Conservation (phyloP, 192 early-diverging fungal genomes). For the Entophlyctis luteolus region DNA sequence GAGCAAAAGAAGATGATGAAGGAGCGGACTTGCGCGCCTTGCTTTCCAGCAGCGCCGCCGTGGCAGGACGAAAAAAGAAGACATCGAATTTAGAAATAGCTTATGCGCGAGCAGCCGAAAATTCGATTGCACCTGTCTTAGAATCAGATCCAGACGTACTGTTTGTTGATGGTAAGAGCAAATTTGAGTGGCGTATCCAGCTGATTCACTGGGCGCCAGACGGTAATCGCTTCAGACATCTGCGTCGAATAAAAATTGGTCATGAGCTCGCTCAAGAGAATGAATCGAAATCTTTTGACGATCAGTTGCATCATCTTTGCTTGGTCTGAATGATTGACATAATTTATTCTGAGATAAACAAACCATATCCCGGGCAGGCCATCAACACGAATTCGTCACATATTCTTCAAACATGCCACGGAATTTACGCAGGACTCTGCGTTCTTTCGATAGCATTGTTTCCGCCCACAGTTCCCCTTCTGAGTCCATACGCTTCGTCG, state of each 20-base stretch:
- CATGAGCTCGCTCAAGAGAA: conserved; percentile 3
- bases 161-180: conserved; percentile 22
- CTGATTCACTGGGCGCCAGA: background rate
- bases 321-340: background rate
- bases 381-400: conserved; percentile 15
- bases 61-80: background rate
- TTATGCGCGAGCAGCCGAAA: conserved; percentile 16
- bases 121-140: background rate
- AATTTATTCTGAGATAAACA: background rate
- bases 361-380: background rate
- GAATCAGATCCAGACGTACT: conserved; percentile 27
- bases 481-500: background rate
- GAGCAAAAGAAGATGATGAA: conserved; percentile 16
- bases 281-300: conserved; percentile 9
- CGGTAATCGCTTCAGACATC: conserved; percentile 17
- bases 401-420: conserved; percentile 17
- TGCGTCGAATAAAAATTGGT: background rate
- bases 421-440: conserved; percentile 27
- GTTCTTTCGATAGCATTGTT: conserved; percentile 12
- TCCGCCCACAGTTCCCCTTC: conserved; percentile 6
- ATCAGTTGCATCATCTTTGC: conserved; percentile 7
- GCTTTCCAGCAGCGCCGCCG: conserved; percentile 9
- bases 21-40: conserved; percentile 15
- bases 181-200: background rate
- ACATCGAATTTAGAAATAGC: background rate